These are phyloP conservation scores for Pseudohyphozyma bogoriensis DNA, from an alignment of 768 basidiomycete genomes.

Conservation along the genomic window DNA sequence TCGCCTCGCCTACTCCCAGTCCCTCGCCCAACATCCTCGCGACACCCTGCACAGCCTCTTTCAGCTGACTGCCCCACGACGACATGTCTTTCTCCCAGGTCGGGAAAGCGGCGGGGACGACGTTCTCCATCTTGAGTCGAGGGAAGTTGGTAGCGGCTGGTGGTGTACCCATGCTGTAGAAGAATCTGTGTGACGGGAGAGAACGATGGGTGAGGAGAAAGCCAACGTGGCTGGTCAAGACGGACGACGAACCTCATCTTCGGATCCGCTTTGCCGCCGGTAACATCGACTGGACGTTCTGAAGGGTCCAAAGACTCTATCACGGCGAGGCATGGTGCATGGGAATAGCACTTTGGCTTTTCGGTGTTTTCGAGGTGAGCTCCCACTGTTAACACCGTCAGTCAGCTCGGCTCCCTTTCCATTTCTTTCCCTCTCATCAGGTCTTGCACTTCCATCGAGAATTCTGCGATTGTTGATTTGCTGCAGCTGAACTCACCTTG, in stretches of 20 bases:
- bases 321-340: slow-evolving; percentile 69
- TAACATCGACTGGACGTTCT: slow-evolving; percentile 69
- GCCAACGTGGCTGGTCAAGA: neutral
- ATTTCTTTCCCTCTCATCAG: too few relatives aligned
- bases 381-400: slow-evolving; percentile 46
- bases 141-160: slow-evolving; percentile 49
- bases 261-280: slow-evolving; percentile 60
- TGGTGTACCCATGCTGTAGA: slow-evolving; percentile 39
- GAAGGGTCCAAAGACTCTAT: slow-evolving; percentile 64
- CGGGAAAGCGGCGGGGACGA: slow-evolving; percentile 60
- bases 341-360: slow-evolving; percentile 47
- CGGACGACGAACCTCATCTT: slow-evolving; percentile 89
- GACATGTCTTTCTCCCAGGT: slow-evolving; percentile 67
- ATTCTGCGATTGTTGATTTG: too few relatives aligned
- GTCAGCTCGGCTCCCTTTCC: neutral
- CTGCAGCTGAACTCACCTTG: slow-evolving; percentile 54
- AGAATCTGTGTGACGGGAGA: slow-evolving; percentile 29
- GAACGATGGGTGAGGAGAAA: neutral
- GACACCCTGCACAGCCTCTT: slow-evolving; percentile 71
- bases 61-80: slow-evolving; percentile 82
- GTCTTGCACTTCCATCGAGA: too few relatives aligned
- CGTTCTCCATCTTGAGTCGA: slow-evolving; percentile 65
- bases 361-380: slow-evolving; percentile 93
- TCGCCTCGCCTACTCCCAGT: slow-evolving; percentile 62
- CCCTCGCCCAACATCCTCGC: slow-evolving; percentile 81